Evolutionary conservation across 2,329 filamentous ascomycete genomes (phyloP).

Genomic region (Moelleriella libera): DNA sequence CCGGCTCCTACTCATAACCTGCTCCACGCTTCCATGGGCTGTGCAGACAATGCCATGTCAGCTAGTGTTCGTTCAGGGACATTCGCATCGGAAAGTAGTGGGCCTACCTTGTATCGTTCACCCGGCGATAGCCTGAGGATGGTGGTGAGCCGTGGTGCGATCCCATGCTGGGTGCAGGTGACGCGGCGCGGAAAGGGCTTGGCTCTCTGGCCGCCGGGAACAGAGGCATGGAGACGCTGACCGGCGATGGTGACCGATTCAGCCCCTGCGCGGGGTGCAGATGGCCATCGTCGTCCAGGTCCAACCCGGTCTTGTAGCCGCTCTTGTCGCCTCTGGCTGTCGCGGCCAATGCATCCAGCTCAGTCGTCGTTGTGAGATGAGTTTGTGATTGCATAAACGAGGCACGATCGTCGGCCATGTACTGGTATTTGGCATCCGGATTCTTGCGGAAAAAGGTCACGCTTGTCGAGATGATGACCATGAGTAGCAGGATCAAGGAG

Average conservation of each 20-base stretch:
- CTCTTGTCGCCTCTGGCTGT: conserved; percentile 63
- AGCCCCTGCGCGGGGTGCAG: conserved; percentile 19
- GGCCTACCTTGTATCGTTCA: conserved; percentile 25
- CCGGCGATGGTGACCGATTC: conserved; percentile 14
- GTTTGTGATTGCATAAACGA: conserved; percentile 95
- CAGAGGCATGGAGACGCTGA: conserved; percentile 27
- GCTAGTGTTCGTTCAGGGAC: not conserved
- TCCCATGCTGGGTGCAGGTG: conserved; percentile 18
- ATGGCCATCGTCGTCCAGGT: conserved; percentile 28
- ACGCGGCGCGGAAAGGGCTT: conserved; percentile 20
- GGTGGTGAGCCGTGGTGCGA: conserved; percentile 1
- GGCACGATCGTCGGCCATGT: conserved; percentile 86
- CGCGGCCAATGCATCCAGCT: conserved; percentile 80
- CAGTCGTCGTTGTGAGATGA: conserved; percentile 59
- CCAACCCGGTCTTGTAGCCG: conserved; percentile 19
- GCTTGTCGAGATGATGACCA: conserved; percentile 46
- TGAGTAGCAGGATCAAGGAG: conserved; percentile 64
- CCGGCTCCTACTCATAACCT: conserved; percentile 22
- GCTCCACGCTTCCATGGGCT: conserved; percentile 32
- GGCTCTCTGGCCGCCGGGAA: conserved; percentile 23
- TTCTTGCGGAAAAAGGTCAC: conserved; percentile 79
- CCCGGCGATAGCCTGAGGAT: conserved; percentile 15
- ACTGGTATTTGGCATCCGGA: conserved; percentile 83
- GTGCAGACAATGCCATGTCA: conserved; percentile 3
- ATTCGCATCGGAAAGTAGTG: not conserved